phyloP scores from a whole-genome alignment of 176 grass and related monocot species.

The Avena eriantha region DNA sequence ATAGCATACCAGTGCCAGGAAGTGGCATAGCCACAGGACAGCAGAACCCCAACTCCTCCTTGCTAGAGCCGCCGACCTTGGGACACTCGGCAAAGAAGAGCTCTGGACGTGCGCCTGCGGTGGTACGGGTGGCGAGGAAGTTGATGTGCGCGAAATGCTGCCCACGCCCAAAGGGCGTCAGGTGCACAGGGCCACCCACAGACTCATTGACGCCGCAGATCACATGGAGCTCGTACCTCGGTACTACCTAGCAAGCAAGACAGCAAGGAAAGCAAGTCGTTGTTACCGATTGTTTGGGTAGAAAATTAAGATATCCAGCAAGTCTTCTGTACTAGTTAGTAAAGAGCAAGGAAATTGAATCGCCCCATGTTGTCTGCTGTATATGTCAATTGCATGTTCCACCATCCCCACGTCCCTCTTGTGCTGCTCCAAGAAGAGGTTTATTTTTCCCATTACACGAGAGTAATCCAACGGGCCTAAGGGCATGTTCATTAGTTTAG shows the following conservation, averaged over 20 bases:
- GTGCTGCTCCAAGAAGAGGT: neutral
- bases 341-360: neutral
- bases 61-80: neutral
- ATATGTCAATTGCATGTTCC: neutral
- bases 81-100: neutral
- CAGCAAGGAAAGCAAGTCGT: neutral
- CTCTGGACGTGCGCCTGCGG: neutral
- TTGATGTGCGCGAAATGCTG: neutral
- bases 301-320: neutral
- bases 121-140: neutral
- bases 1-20: neutral
- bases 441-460: neutral
- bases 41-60: neutral
- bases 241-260: neutral
- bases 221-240: neutral
- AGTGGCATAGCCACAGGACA: neutral
- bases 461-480: neutral
- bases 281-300: neutral
- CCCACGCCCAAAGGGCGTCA: too few species aligned
- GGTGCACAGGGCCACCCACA: neutral
- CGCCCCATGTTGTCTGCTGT: neutral
- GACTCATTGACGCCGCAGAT: neutral
- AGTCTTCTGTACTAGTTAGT: neutral
- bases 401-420: neutral
- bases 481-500: too few species aligned